phyloP scores from a whole-genome alignment of 208 protist species.

The Kentomonas sorsogonicus region DNA sequence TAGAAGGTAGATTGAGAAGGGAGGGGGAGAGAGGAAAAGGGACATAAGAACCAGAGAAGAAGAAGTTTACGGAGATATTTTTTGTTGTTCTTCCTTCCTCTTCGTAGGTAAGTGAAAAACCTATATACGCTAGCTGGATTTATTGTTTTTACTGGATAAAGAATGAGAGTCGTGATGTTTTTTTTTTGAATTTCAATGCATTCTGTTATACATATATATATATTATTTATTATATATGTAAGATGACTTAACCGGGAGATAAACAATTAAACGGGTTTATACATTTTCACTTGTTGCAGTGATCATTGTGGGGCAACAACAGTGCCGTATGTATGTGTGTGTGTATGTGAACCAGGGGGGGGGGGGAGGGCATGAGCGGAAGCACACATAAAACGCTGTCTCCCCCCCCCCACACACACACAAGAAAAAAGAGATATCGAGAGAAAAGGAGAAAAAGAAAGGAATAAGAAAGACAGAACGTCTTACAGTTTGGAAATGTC shows the following conservation, averaged over 20 bases:
- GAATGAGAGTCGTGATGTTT: background rate
- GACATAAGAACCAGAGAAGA: background rate
- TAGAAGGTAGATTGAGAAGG: slow-evolving; percentile 13
- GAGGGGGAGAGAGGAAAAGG: background rate
- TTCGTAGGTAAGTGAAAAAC: background rate
- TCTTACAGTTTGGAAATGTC: slow-evolving; percentile 85
- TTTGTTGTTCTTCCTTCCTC: background rate
- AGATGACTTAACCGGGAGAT: background rate
- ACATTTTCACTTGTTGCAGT: background rate
- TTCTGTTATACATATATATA: background rate
- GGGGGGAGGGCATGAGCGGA: background rate
- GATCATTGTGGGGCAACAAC: no score
- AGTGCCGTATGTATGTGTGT: slow-evolving; percentile 1
- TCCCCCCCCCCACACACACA: background rate
- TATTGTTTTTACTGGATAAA: background rate
- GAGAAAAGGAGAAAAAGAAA: background rate
- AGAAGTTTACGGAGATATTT: background rate
- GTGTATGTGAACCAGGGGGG: background rate
- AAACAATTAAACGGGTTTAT: background rate
- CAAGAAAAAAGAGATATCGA: background rate
- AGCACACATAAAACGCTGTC: background rate
- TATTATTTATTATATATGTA: background rate
- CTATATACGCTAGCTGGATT: background rate
- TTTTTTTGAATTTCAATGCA: slow-evolving; percentile 3
- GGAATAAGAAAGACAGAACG: slow-evolving; percentile 10